Evolutionary conservation across 208 protist species (phyloP).

Genomic region (Leishmania turanica): DNA sequence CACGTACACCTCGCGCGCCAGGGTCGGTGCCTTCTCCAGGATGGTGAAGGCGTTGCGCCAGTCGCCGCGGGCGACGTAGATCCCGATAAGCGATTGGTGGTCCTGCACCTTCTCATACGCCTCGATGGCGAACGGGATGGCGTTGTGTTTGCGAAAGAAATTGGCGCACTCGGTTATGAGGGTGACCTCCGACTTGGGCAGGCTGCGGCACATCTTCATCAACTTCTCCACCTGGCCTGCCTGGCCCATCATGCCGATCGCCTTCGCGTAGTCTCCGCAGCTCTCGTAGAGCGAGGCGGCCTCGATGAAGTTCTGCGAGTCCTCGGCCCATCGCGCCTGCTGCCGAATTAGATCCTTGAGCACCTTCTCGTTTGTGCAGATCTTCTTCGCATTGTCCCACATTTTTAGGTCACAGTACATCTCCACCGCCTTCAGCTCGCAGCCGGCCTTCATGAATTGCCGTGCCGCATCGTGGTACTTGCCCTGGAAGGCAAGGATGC

Average conservation of each 20-base stretch:
- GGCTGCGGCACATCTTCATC: conserved; percentile 80
- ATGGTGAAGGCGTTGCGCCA: conserved; percentile 93
- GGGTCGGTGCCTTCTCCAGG: conserved; percentile 80
- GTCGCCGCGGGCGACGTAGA: conserved; percentile 89
- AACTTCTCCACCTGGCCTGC: conserved; percentile 86
- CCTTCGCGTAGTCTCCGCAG: conserved; percentile 84
- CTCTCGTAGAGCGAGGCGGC: conserved; percentile 90
- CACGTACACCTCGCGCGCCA: conserved; percentile 93
- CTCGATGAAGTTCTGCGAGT: conserved; percentile 90
- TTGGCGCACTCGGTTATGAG: conserved; percentile 85
- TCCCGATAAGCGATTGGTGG: conserved; percentile 79
- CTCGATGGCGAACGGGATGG: conserved; percentile 87
- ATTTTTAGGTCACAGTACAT: conserved; percentile 96
- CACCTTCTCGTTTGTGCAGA: conserved; percentile 89
- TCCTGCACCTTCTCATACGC: conserved; percentile 93
- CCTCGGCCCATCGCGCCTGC: conserved; percentile 93
- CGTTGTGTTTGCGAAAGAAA: conserved; percentile 84
- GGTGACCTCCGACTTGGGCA: conserved; percentile 84
- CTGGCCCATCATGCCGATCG: conserved; percentile 89
- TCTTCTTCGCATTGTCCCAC: conserved; percentile 92
- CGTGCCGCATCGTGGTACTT: conserved; percentile 93
- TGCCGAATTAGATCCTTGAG: conserved; percentile 90
- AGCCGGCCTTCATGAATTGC: conserved; percentile 84
- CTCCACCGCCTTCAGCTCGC: conserved; percentile 86
- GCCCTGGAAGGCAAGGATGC: conserved; percentile 95